These are phyloP conservation scores for Teunomyces pallodes DNA, from an alignment of 805 yeast species.

Conservation along the genomic window DNA sequence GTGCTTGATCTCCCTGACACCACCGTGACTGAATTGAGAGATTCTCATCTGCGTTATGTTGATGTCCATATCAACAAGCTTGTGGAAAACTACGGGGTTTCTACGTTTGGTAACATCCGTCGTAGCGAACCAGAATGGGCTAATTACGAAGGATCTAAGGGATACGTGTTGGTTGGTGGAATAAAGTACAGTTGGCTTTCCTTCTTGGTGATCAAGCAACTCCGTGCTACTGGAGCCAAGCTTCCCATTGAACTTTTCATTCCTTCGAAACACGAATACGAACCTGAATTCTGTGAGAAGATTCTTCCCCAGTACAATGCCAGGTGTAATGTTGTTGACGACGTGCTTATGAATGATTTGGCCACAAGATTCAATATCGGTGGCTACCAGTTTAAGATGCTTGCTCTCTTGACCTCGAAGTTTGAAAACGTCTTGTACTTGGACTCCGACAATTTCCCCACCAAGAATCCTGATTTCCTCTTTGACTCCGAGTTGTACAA, in stretches of 20 bases:
- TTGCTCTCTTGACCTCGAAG: conserved; percentile 61
- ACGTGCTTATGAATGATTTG: conserved; percentile 14
- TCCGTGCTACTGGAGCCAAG: conserved; percentile 42
- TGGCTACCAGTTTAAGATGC: conserved; percentile 52
- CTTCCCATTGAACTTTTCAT: conserved; percentile 53
- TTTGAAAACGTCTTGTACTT: conserved; percentile 48
- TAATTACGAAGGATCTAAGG: conserved; percentile 28
- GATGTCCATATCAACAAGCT: conserved; percentile 27
- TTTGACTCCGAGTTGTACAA: conserved; percentile 44
- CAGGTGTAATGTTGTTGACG: conserved; percentile 44
- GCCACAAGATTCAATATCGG: conserved; percentile 25
- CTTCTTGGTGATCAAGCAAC: conserved; percentile 46
- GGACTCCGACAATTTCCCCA: conserved; percentile 52
- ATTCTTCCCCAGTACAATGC: conserved; percentile 45
- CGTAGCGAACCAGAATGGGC: conserved; percentile 40
- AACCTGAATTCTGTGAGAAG: conserved; percentile 43
- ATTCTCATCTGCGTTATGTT: conserved; percentile 37
- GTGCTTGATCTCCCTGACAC: conserved; percentile 40
- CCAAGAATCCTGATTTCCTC: conserved; percentile 42
- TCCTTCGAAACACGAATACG: conserved; percentile 44
- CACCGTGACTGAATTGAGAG: conserved; percentile 31
- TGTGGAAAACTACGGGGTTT: conserved; percentile 21
- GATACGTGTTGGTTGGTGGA: conserved; percentile 53
- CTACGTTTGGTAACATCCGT: conserved; percentile 35
- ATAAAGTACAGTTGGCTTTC: conserved; percentile 52